Evolutionary conservation across 768 basidiomycete species (phyloP), one percentile per base, ranked within the genome.

Genomic region (Pleurotus djamor): DNA sequence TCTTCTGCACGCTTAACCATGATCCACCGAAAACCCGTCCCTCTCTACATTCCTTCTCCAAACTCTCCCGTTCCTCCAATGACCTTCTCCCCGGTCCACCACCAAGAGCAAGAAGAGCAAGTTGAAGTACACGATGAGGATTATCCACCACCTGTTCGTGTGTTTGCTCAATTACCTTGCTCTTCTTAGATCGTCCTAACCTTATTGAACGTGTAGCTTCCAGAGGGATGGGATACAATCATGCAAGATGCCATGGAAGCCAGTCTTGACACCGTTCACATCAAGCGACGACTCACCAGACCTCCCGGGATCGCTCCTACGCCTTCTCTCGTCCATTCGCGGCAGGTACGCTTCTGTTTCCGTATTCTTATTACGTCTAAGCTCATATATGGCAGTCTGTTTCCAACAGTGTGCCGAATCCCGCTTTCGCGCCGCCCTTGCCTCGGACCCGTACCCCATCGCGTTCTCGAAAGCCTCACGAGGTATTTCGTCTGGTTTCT

Each of bases 21-120:
- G 81, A 87, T 83, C 69, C 85, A 87, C 69, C 79, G 88, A 56
- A 91, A 91, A 68, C 89, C 89, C 35, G 87, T 83, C 43, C 89
- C 89, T 3, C 71, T 72, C 55, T 89, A 83, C 71, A 76, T 87
- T 47, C 88, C 88, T 36, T 87, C 88, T 10, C 84, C 87, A 14
- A 56, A 44, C 21, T 4, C 82, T 85, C 50, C 71, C 79, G 1
- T 78, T 78, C 4, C 79, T 79, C 12, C 69, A 66, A 58, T 56
- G 28, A 21, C 32, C 12, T 44, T 56, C 41, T 8, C 36, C 21
- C 21, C 21, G 21, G 21, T 44, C 6, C 14, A n/a, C n/a, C n/a
- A n/a, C 21, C 33, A 17, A 5, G 21, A 32, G 14, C 14, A 12
- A 32, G 41, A 6, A 16, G 32, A 33, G 28, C 7, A 35, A 41